Evolutionary conservation across 2,329 filamentous ascomycete genomes (phyloP).

Genomic region (Talaromyces pinophilus): DNA sequence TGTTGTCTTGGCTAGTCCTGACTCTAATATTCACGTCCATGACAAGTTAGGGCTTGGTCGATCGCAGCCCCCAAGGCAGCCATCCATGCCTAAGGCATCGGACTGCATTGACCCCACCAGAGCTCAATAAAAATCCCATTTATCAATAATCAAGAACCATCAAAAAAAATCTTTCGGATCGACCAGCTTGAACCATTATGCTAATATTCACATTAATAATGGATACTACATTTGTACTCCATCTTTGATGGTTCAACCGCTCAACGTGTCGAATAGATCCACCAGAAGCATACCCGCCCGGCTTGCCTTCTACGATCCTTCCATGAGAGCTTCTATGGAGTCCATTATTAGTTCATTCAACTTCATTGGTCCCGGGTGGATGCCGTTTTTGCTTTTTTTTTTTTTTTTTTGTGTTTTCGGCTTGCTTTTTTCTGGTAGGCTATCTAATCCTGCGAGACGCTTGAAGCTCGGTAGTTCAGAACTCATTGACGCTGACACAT

Average conservation of each 20-base stretch:
- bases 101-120: background rate
- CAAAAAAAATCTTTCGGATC: too few relatives aligned
- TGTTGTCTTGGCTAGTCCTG: background rate
- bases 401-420: background rate
- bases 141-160: background rate
- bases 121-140: background rate
- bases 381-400: background rate
- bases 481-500: background rate
- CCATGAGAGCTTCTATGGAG: conserved; percentile 15
- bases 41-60: background rate
- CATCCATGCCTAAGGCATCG: background rate
- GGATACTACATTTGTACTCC: background rate
- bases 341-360: background rate
- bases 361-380: background rate
- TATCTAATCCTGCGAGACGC: background rate
- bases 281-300: background rate
- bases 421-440: background rate
- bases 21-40: background rate
- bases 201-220: conserved; percentile 1
- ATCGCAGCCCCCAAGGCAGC: background rate
- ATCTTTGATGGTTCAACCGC: background rate
- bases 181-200: background rate
- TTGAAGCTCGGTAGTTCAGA: background rate
- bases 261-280: conserved; percentile 3
- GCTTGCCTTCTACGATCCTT: conserved; percentile 10